These are phyloP conservation scores for Dinochytrium kinnereticum DNA, from an alignment of 371 early-diverging fungal genomes.

Conservation along the genomic window DNA sequence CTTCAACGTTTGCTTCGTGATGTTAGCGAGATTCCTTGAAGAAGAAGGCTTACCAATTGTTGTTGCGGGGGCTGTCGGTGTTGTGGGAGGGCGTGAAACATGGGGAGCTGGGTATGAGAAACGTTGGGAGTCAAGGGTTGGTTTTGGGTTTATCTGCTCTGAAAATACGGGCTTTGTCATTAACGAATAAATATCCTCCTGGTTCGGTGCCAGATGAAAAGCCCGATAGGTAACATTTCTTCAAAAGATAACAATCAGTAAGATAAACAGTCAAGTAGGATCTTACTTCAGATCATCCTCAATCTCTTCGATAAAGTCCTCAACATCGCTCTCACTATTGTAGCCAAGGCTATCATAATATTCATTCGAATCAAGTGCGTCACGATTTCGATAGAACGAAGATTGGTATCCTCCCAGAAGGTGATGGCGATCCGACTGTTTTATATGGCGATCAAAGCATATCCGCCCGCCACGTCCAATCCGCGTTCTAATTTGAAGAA, in stretches of 20 bases:
- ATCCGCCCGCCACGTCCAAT: conserved; percentile 55
- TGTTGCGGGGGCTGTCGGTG: conserved; percentile 1
- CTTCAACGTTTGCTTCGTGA: conserved; percentile 1
- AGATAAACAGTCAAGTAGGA: neutral
- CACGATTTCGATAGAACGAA: neutral
- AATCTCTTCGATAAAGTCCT: conserved; percentile 31
- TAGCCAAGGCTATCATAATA: conserved; percentile 5
- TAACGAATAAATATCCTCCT: conserved; percentile 42
- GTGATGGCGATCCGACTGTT: conserved; percentile 11
- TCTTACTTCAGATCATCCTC: conserved; percentile 37
- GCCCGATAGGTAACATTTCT: conserved; percentile 44
- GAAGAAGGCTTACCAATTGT: neutral
- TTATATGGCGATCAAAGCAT: conserved; percentile 49
- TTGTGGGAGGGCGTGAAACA: conserved; percentile 24
- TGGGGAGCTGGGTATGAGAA: conserved; percentile 29
- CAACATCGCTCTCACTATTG: conserved; percentile 42
- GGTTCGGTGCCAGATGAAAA: conserved; percentile 41
- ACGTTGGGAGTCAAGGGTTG: conserved; percentile 17
- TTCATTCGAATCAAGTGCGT: neutral
- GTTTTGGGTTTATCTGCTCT: conserved; percentile 42
- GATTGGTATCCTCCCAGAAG: no score
- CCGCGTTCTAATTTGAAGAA: conserved; percentile 35
- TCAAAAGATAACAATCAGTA: conserved; percentile 1
- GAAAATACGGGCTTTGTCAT: conserved; percentile 46
- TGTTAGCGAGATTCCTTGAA: neutral